Evolutionary conservation across 768 basidiomycete species (phyloP), one percentile per base, ranked within the genome.

Genomic region (Calocybe gangraenosa): DNA sequence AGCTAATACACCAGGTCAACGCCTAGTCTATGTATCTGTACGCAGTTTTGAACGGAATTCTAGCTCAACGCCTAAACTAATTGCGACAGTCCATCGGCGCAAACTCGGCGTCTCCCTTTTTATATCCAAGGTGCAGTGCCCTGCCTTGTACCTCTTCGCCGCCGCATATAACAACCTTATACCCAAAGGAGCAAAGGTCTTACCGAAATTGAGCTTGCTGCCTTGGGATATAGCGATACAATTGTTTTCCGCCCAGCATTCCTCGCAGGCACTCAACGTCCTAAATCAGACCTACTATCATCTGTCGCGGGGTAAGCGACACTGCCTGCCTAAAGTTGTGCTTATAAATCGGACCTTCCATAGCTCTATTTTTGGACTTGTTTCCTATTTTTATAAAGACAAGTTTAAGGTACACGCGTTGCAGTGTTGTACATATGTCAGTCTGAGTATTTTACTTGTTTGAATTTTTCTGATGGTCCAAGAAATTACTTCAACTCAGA

Each of bases 1-100:
- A 54, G 59, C 67, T 9, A 63, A 71, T 21, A 73, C 73, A 38
- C 63, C 73, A 10, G 39, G 49, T 3, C 89, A 91, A 53, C 73
- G 78, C 0, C 55, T 91, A 10, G 70, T 91, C 11, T 91, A 91
- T 56, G 55, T 84, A 46, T 90, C 87, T 2, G 86, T 83, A 53
- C 25, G 74, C 57, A 34, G n/a, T 32, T 15, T 42, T 18, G 15
- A 25, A n/a, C 15, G n/a, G 15, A 23, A 3, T 20, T 2, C 34
- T 23, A 7, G 17, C 18, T 17, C 17, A 19, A 10, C n/a, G 13
- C 37, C 19, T 17, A 1, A 37, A n/a, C 19, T 7, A 8, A 8
- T 5, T 44, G 0, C 15, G 28, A 11, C 11, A 84, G 82, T 71
- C 71, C 15, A 19, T 7, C 0, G 72, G 74, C 9, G 79, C 85